Evolutionary conservation across 768 basidiomycete species (phyloP).

Genomic region (Postia placenta): DNA sequence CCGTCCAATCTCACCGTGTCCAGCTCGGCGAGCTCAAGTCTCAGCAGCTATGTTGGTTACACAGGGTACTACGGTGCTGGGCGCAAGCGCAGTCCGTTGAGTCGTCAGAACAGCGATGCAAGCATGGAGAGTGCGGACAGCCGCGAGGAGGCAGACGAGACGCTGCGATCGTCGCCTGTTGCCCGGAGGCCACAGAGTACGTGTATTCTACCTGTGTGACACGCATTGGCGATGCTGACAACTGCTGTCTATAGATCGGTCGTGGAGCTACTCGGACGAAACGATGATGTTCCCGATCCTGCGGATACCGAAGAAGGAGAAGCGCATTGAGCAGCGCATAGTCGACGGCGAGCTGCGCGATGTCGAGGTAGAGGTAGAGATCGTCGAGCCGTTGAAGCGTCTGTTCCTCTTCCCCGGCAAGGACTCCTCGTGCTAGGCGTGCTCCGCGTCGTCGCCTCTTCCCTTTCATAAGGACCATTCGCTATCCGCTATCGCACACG

Average conservation of each 20-base stretch:
- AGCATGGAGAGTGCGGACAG: conserved; percentile 22
- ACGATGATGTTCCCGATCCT: conserved; percentile 62
- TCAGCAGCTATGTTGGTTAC: conserved; percentile 5
- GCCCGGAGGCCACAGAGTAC: neutral
- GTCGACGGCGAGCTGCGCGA: conserved; percentile 45
- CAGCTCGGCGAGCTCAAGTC: conserved; percentile 5
- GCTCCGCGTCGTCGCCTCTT: conserved; percentile 12
- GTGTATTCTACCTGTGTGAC: conserved; percentile 6
- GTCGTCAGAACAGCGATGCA: conserved; percentile 33
- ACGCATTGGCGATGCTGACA: neutral
- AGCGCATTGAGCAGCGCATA: conserved; percentile 41
- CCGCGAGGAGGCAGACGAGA: neutral
- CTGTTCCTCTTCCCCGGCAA: conserved; percentile 65
- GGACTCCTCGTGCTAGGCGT: neutral
- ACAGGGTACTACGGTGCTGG: conserved; percentile 1
- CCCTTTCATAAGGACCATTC: neutral
- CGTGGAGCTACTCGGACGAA: conserved; percentile 70
- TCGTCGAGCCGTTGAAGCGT: conserved; percentile 50
- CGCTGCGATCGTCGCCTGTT: neutral
- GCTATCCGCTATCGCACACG: neutral
- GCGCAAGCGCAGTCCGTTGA: conserved; percentile 32
- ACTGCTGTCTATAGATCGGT: conserved; percentile 38
- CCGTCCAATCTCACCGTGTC: conserved; percentile 14
- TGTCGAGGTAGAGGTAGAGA: conserved; percentile 47
- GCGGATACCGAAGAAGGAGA: conserved; percentile 48